These are phyloP conservation scores for Fusarium sublunatum DNA, from an alignment of 2,329 filamentous ascomycete genomes.

Conservation along the genomic window DNA sequence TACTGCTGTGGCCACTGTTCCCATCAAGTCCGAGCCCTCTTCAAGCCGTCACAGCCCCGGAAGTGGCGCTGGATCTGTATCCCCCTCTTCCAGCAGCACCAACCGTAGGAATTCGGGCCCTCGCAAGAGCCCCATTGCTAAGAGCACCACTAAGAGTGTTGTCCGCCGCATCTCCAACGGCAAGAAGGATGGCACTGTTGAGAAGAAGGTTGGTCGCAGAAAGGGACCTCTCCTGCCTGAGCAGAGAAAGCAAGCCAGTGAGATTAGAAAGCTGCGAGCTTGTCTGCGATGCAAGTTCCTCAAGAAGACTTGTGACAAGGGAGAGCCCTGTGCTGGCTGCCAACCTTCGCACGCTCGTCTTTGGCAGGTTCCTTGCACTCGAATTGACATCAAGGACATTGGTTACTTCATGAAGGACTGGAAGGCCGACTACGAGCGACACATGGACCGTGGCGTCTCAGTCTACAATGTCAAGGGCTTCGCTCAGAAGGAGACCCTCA, in stretches of 20 bases:
- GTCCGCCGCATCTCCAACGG: constrained; percentile 80
- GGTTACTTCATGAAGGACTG: constrained; percentile 99
- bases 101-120: constrained; percentile 74
- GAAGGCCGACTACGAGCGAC: constrained; percentile 96
- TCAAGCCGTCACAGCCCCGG: constrained; percentile 70
- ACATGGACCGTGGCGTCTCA: constrained; percentile 86
- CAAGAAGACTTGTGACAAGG: constrained; percentile 99
- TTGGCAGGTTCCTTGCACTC: constrained; percentile 97
- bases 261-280: constrained; percentile 93
- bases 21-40: constrained; percentile 68
- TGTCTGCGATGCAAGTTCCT: constrained; percentile 97
- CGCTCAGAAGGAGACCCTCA: constrained; percentile 71
- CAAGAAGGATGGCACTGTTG: constrained; percentile 80
- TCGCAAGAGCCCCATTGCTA: constrained; percentile 82
- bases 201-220: constrained; percentile 94
- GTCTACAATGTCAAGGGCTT: constrained; percentile 95
- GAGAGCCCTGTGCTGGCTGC: constrained; percentile 94
- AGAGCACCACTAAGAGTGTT: constrained; percentile 79
- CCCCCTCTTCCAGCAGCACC: constrained; percentile 70
- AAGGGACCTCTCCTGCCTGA: constrained; percentile 91
- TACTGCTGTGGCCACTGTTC: constrained; percentile 73
- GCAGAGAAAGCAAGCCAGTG: constrained; percentile 94
- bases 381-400: constrained; percentile 98
- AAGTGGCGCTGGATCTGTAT: constrained; percentile 69
- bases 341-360: constrained; percentile 94